A percentile compares a stretch with the other conserved stretches of the same genome.
Conservation (phyloP, 2,329 filamentous ascomycete species). For the Scedosporium apiospermum region DNA sequence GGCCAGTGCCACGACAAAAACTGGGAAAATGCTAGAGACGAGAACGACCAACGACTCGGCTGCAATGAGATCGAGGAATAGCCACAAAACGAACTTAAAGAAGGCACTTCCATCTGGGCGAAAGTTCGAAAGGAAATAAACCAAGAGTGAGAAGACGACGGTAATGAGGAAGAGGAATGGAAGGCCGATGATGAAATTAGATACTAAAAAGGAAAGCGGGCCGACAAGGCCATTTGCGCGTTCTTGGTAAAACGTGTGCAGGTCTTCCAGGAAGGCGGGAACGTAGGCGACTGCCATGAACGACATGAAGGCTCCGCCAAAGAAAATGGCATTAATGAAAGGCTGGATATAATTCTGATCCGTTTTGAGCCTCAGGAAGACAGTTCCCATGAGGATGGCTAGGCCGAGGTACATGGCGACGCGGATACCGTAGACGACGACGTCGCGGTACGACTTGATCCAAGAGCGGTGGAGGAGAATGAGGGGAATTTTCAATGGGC, state of each 20-base stretch:
- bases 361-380: constrained; percentile 65
- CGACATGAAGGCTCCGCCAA: constrained; percentile 65
- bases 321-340: constrained; percentile 75
- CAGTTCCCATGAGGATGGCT: constrained; percentile 80
- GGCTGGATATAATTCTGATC: constrained; percentile 67
- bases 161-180: constrained; percentile 75
- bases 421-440: constrained; percentile 75
- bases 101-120: constrained; percentile 55
- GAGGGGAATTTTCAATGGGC: constrained; percentile 39
- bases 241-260: constrained; percentile 64
- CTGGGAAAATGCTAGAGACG: constrained; percentile 61
- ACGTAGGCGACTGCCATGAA: constrained; percentile 83
- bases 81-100: constrained; percentile 72
- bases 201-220: constrained; percentile 59
- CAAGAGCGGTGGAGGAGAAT: constrained; percentile 69
- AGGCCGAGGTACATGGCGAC: constrained; percentile 70
- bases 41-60: constrained; percentile 77
- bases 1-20: constrained; percentile 72
- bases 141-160: constrained; percentile 62
- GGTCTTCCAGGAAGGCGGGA: constrained; percentile 73
- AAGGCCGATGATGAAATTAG: constrained; percentile 75
- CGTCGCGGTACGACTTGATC: constrained; percentile 75
- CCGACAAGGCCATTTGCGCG: constrained; percentile 75
- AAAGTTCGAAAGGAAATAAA: constrained; percentile 76
- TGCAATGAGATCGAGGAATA: constrained; percentile 75